Evolutionary conservation across 257 asterid genomes (phyloP), one percentile per base, ranked within the genome.

Genomic region (Solanum piurae): DNA sequence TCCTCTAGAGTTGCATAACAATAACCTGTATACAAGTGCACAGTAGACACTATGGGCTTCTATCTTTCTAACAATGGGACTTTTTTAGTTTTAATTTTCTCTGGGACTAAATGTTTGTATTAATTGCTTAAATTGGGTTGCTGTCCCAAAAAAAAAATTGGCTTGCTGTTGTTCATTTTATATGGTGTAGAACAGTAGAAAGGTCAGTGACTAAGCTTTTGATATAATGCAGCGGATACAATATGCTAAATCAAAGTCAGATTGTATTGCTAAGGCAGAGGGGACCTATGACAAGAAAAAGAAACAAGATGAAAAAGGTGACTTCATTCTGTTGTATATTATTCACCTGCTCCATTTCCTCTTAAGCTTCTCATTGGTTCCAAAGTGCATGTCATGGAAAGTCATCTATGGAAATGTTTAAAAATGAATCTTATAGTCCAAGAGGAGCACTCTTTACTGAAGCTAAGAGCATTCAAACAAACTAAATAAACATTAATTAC

Each of bases 261-360:
- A 96, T 90, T 94, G 98, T 89, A 94, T 97, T 88, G 98, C 99
- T 88, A 97, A 95, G 93, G 99, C 99, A 21, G 99, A 97, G 92
- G 99, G 98, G 38, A 94, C 99, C 83, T 97, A 90, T 93, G 99
- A 97, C 94, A 97, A 94, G 96, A 95, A 95, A 93, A 96, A 94
- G 98, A 97, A 97, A 92, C 97, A 87, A 91, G 99, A 97, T 89
- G 99, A 97, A 90, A 97, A 94, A 94, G 99, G 99, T 96, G 79
- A 89, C 27, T 69, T 52, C 60, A 83, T 88, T 88, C 42, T 71
- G 31, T 64, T 68, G 64, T 80, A 33, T 23, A 72, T 34, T 36
- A 25, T 72, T 83, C 85, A n/a, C 25, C 37, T 58, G 31, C 71
- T 25, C 40, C 42, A 46, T 29, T 38, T 80, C 55, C 44, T 80